These are phyloP conservation scores for Nigrospora osmanthi DNA, from an alignment of 2,329 filamentous ascomycete genomes.

Conservation along the genomic window DNA sequence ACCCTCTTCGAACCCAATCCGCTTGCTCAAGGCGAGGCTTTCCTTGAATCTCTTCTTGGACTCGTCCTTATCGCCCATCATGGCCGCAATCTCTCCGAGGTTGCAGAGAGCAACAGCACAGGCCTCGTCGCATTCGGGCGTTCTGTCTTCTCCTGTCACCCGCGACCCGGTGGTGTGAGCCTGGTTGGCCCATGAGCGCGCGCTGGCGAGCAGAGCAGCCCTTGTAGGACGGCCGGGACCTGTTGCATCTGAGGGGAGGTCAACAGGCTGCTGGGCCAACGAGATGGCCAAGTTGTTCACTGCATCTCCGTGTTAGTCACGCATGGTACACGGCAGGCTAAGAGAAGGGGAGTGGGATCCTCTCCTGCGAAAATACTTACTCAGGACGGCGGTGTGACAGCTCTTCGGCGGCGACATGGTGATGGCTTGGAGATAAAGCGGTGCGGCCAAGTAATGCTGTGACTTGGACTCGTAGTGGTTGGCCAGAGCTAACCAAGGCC, in stretches of 20 bases:
- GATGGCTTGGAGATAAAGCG: slow-evolving; percentile 80
- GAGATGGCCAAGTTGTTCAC: slow-evolving; percentile 76
- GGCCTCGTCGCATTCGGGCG: slow-evolving; percentile 73
- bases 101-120: slow-evolving; percentile 83
- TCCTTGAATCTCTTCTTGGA: slow-evolving; percentile 64
- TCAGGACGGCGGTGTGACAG: slow-evolving; percentile 77
- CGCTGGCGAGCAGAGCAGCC: slow-evolving; percentile 58
- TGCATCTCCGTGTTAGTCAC: slow-evolving; percentile 14
- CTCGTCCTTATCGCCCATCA: slow-evolving; percentile 57
- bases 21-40: slow-evolving; percentile 53
- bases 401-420: slow-evolving; percentile 52
- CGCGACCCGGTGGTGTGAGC: slow-evolving; percentile 59
- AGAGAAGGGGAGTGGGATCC: neutral
- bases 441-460: slow-evolving; percentile 74
- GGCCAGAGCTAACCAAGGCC: slow-evolving; percentile 50
- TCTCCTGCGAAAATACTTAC: slow-evolving; percentile 31
- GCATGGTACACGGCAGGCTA: no score
- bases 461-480: slow-evolving; percentile 67
- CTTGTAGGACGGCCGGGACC: slow-evolving; percentile 37
- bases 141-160: slow-evolving; percentile 59
- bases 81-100: slow-evolving; percentile 73
- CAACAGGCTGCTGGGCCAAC: slow-evolving; percentile 58
- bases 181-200: slow-evolving; percentile 71
- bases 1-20: slow-evolving; percentile 43
- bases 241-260: slow-evolving; percentile 16